Conservation (phyloP, 331 rosid species). For the Rhamnella rubrinervis region DNA sequence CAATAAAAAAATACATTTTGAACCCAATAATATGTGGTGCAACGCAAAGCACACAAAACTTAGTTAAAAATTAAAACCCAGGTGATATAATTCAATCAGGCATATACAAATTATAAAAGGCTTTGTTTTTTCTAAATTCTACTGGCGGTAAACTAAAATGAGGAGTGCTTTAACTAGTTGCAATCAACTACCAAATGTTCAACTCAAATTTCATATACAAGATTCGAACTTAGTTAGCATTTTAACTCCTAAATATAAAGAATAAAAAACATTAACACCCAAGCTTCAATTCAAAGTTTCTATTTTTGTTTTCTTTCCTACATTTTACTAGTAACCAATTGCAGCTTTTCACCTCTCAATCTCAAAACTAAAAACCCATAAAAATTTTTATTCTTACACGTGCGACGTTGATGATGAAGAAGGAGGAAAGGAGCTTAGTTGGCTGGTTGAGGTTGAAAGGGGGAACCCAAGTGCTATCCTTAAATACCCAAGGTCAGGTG, state of each 20-base stretch:
- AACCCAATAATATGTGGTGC: too few species aligned
- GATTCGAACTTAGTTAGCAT: neutral
- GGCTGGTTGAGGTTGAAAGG: too few species aligned
- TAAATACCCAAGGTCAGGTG: too few species aligned
- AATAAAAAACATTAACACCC: too few species aligned
- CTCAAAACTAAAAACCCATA: neutral
- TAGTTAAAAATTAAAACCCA: too few species aligned
- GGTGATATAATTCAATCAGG: neutral
- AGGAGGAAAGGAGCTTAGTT: too few species aligned
- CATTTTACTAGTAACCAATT: conserved; percentile 14
- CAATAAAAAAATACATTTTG: too few species aligned
- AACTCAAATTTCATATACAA: conserved; percentile 7
- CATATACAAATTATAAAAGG: neutral
- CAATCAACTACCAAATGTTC: neutral
- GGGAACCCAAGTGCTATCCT: too few species aligned
- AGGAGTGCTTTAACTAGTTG: neutral
- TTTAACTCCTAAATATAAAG: too few species aligned
- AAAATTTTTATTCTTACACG: too few species aligned
- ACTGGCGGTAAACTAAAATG: neutral
- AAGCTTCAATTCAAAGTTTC: neutral
- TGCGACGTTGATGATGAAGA: too few species aligned
- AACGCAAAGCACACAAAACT: too few species aligned
- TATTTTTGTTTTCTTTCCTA: neutral
- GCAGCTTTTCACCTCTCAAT: neutral
- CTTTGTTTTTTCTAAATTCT: neutral